These are phyloP conservation scores for Coriaria nepalensis DNA, from an alignment of 306 rosid genomes.

Conservation along the genomic window DNA sequence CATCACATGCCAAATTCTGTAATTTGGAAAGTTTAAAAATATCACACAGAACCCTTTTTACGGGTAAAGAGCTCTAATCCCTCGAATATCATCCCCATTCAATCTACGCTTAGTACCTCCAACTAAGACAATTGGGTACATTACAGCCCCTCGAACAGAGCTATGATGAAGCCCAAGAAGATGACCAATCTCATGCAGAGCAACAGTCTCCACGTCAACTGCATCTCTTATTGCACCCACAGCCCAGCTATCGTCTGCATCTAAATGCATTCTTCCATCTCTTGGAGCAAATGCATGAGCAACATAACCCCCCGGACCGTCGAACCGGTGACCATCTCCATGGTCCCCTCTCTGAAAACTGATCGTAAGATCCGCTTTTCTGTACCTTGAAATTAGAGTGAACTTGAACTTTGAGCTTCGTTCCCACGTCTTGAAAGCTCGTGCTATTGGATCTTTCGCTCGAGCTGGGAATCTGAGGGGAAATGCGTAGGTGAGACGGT, in stretches of 20 bases:
- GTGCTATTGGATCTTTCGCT: constrained; percentile 4
- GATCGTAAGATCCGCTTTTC: constrained; percentile 7
- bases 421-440: constrained; percentile 21
- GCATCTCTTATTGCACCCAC: neutral
- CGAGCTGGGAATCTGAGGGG: neutral
- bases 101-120: constrained; percentile 5
- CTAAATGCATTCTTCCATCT: constrained; percentile 23
- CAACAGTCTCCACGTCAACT: constrained; percentile 15
- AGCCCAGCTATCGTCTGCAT: constrained; percentile 19
- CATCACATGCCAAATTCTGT: no score
- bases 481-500: constrained; percentile 13
- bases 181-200: constrained; percentile 32
- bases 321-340: constrained; percentile 18
- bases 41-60: no score
- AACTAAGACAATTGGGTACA: neutral
- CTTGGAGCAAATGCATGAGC: constrained; percentile 21
- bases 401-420: constrained; percentile 12
- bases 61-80: constrained; percentile 18
- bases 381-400: neutral
- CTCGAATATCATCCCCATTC: constrained; percentile 22
- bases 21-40: no score
- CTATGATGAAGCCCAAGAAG: constrained; percentile 26
- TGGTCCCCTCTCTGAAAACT: constrained; percentile 13
- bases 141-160: constrained; percentile 11
- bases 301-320: constrained; percentile 4